A percentile compares a stretch with the other conserved stretches of the same genome.
Conservation (phyloP, 2,329 filamentous ascomycete genomes). For the Leptodontidium sp. region DNA sequence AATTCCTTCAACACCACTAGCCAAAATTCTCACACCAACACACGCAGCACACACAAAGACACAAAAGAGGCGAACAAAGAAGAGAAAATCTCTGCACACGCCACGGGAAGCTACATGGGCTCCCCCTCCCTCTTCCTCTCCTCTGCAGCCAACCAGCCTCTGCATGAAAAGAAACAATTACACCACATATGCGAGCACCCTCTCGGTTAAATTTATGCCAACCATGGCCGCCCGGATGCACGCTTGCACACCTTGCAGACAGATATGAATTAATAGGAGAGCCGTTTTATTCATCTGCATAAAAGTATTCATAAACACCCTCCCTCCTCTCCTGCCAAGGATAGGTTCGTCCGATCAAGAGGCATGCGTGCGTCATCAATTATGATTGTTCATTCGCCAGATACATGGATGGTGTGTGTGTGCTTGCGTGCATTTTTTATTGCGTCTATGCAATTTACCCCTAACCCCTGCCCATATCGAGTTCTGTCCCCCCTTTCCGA, state of each 20-base stretch:
- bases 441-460: slow-evolving; percentile 8
- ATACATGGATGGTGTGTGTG: background rate
- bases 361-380: background rate
- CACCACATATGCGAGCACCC: slow-evolving; percentile 6
- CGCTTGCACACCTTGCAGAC: too few species aligned
- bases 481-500: background rate
- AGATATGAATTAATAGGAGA: background rate
- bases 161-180: slow-evolving; percentile 19
- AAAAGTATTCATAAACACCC: slow-evolving; percentile 9
- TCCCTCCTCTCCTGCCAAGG: background rate
- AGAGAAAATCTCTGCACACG: background rate
- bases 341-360: slow-evolving; percentile 5
- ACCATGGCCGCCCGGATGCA: too few species aligned
- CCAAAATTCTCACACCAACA: background rate
- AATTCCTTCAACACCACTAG: too few species aligned
- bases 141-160: too few species aligned
- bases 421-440: background rate
- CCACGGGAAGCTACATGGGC: background rate
- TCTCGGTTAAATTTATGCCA: slow-evolving; percentile 10
- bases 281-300: slow-evolving; percentile 9
- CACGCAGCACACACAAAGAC: background rate
- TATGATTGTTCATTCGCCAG: background rate
- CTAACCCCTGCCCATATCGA: background rate
- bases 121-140: too few species aligned
- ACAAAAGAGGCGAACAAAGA: background rate